Evolutionary conservation across 257 asterid species (phyloP).

Genomic region (Solanum pinnatisectum): DNA sequence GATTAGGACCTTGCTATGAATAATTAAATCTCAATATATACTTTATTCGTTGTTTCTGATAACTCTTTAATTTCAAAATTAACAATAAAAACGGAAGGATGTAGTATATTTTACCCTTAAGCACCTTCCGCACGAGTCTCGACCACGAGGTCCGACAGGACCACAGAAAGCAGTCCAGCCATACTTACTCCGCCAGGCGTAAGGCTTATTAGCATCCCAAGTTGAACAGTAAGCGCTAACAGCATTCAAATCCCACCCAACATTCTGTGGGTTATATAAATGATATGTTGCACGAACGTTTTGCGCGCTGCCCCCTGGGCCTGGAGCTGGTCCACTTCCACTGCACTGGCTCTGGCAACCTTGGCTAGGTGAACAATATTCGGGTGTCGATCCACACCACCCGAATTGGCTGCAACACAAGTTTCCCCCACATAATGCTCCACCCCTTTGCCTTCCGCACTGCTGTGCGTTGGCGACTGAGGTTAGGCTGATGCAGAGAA

Average conservation of each 20-base stretch:
- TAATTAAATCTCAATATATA: no score
- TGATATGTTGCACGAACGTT: constrained; percentile 21
- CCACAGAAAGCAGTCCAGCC: constrained; percentile 34
- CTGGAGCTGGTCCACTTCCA: neutral
- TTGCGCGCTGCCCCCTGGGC: neutral
- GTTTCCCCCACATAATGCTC: neutral
- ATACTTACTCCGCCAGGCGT: constrained; percentile 5
- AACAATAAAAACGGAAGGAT: no score
- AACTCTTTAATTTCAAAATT: no score
- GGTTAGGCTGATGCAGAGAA: neutral
- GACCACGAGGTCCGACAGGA: constrained; percentile 17
- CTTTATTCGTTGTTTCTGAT: no score
- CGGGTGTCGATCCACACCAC: neutral
- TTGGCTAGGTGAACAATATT: constrained; percentile 2
- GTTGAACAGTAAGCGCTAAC: constrained; percentile 21
- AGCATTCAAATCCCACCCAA: constrained; percentile 9
- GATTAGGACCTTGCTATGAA: no score
- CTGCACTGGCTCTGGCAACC: neutral
- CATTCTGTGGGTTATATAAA: constrained; percentile 14
- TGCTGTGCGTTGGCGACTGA: neutral
- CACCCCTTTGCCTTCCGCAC: neutral
- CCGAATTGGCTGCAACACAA: neutral
- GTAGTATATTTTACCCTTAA: constrained; percentile 9
- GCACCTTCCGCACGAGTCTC: constrained; percentile 15
- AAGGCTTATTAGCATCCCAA: constrained; percentile 22